These are phyloP conservation scores for Tricholoma furcatifolium DNA, from an alignment of 768 basidiomycete species.

Conservation along the genomic window DNA sequence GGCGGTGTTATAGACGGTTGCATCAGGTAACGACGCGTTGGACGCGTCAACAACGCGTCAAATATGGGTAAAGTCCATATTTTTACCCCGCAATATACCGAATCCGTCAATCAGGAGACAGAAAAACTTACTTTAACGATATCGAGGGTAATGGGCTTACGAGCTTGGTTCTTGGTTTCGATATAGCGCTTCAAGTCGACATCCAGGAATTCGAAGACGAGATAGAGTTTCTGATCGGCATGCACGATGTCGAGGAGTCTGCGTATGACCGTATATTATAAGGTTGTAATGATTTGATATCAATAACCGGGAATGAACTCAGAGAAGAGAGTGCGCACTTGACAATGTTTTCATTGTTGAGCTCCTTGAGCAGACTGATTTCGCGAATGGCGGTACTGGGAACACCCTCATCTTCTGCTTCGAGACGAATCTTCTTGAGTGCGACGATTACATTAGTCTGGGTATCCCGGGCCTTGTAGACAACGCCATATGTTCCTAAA, in stretches of 20 bases:
- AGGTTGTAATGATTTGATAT: neutral
- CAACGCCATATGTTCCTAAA: conserved; percentile 95
- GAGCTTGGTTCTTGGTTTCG: conserved; percentile 76
- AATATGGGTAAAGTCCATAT: conserved; percentile 1
- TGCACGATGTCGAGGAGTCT: conserved; percentile 97
- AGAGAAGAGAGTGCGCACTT: conserved; percentile 45
- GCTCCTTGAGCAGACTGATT: conserved; percentile 95
- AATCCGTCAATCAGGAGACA: neutral
- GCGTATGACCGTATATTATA: conserved; percentile 2
- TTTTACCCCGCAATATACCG: neutral
- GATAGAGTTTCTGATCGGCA: conserved; percentile 94
- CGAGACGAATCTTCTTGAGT: conserved; percentile 97
- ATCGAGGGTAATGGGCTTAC: conserved; percentile 68
- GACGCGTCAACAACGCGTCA: conserved; percentile 23
- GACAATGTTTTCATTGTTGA: conserved; percentile 96
- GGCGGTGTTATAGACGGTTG: neutral
- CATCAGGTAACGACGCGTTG: conserved; percentile 6
- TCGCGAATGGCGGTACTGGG: conserved; percentile 98
- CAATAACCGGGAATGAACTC: neutral
- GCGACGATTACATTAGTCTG: conserved; percentile 84
- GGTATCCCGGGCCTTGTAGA: conserved; percentile 93
- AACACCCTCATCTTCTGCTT: conserved; percentile 98
- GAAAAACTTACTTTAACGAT: conserved; percentile 73
- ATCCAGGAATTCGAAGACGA: conserved; percentile 97
- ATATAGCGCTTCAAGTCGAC: conserved; percentile 97